Base-by-base conservation (phyloP, 805 yeast species). In the Sungouiella blattae region DNA sequence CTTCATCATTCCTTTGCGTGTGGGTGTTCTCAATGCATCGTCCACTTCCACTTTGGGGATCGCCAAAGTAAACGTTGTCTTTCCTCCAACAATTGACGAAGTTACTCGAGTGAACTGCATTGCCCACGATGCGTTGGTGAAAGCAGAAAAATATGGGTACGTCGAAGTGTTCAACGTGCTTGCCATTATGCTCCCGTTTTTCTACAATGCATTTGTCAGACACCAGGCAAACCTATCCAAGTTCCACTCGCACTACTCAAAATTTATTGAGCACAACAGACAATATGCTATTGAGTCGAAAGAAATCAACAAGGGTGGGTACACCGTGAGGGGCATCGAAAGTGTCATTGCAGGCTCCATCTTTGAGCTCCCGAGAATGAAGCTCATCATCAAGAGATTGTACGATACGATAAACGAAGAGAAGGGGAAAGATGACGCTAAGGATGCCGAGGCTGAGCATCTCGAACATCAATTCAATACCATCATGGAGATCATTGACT, bases 41-140 rank as follows among this genome's bases (percentile, higher is more conserved):
- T 73, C 73, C 1, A 57, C 79, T 5, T 65, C 72, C 3, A 69
- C 69, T 8, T 54, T 77, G 27, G 79, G 86, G 1, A 78, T 84
- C 2, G 58, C 80, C 2, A 77, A 78, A 46, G 68, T 89, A 22
- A 89, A 91, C 57, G 70, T 78, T 32, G 71, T 87, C 1, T 88
- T 91, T 52, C 97, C 98, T 2, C 97, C 97, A 1, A 91, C 98
- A 0, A 83, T 91, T 13, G 97, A 91, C 59, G 98, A 91, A 62
- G 80, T 91, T 12, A 85, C 95, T 8, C 71, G 97, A 51, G 81
- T 91, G 26, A 89, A 89, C 53, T 86, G 95, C 53, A 79, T 91
- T 4, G 77, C 87, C 39, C 73, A 84, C 42, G 94, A 84, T 46
- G 77, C 93, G 15, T 60, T 91, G 36, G 75, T 77, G 39, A 58